Evolutionary conservation across 179 eudicot species (phyloP).

Genomic region (Vitellaria paradoxa): DNA sequence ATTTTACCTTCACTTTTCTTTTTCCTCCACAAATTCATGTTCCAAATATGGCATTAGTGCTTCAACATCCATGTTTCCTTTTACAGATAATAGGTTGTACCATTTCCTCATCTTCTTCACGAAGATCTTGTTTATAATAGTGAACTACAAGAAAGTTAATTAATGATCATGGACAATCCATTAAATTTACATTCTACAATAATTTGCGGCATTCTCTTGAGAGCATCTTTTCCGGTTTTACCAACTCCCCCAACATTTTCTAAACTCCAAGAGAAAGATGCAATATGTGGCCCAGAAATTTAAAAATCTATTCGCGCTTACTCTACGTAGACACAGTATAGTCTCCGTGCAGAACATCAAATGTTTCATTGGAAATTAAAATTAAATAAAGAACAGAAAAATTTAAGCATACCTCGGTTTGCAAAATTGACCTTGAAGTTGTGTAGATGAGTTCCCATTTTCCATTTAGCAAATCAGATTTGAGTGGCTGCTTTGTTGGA

Average conservation of each 20-base stretch:
- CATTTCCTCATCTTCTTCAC: not conserved
- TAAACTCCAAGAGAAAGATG: no score
- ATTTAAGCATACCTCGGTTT: constrained; percentile 44
- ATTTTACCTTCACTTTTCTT: no score
- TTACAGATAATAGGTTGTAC: not conserved
- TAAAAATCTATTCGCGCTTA: not conserved
- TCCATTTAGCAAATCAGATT: constrained; percentile 74
- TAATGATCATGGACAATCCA: not conserved
- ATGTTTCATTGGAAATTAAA: not conserved
- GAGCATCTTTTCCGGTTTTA: not conserved
- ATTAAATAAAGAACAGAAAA: not conserved
- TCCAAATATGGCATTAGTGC: not conserved
- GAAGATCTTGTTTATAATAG: not conserved
- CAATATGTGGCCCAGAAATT: no score
- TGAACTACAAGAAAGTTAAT: not conserved
- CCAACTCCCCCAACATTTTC: not conserved
- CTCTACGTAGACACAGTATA: not conserved
- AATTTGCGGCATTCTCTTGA: not conserved
- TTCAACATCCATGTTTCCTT: not conserved
- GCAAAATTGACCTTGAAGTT: constrained; percentile 76
- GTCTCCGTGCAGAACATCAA: not conserved
- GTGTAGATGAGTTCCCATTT: constrained; percentile 97
- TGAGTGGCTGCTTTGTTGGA: constrained; percentile 30
- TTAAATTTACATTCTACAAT: not conserved
- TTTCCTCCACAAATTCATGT: no score